Base-by-base conservation (phyloP, 2,329 filamentous ascomycete genomes). In the Didymosphaeria variabile region DNA sequence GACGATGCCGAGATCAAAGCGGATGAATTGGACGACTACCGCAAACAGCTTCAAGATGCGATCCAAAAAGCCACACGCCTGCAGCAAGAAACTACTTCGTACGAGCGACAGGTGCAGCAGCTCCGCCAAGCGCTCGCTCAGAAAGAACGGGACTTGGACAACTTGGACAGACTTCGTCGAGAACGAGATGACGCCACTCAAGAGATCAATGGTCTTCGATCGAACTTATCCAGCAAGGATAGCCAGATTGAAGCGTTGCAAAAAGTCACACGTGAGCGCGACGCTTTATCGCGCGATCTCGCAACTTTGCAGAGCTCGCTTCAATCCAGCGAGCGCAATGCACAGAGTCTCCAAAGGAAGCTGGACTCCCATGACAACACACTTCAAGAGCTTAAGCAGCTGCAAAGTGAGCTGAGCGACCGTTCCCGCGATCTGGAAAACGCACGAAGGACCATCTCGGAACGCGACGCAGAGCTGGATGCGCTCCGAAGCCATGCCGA, bases 391-490 rank as follows among this genome's bases (percentile, higher is more conserved):
- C 68, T 78, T 51, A 75, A 72, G 56, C 61, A 62, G 42, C 62
- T 55, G 13, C 23, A 38, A 51, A 66, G 61, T 36, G 72, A 74
- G 8, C 64, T 79, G 5, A 67, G 63, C 50, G 72, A 78, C 17
- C 70, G 75, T 13, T 72, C 67, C 7, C 72, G 77, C 4, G 76
- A 80, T 42, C 55, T 80, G 9, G 74, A 78, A 5, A 78, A 67
- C 12, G 67, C 76, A 12, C 71, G 77, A 47, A 69, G 68, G 56
- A 72, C 76, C 0, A 65, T 80, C n/a, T 64, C 69, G 7, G 77
- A 79, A 40, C 74, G 77, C 8, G 76, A 74, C 49, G 71, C 70
- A 5, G 78, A 79, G 59, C 66, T 80, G 5, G 76, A 79, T 40
- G 71, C 75, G 13, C 63, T 79, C 32, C 67, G 76, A 15, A 66